phyloP scores from a whole-genome alignment of 768 basidiomycete genomes.

The Xerocomus brunneocitrinus region DNA sequence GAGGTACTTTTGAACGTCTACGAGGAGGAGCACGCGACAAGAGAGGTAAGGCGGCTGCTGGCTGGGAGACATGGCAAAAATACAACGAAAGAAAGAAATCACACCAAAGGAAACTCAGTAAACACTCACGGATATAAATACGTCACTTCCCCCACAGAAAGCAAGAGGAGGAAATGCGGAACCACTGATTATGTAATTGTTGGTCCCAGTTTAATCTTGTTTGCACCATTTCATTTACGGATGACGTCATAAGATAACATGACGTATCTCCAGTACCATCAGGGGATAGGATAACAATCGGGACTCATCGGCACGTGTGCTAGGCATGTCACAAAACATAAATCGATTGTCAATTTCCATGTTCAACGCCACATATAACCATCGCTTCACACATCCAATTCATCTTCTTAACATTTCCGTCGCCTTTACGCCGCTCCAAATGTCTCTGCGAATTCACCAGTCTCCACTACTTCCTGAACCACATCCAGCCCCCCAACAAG shows the following conservation, averaged over 20 bases:
- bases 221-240: conserved; percentile 10
- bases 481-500: conserved; percentile 95
- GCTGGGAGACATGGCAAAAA: conserved; percentile 17
- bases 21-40: conserved; percentile 50
- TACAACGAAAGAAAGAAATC: background rate
- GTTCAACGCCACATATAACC: background rate
- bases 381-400: background rate
- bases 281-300: too few relatives aligned
- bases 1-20: conserved; percentile 54
- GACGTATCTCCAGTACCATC: background rate
- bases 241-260: conserved; percentile 23
- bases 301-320: conserved; percentile 4
- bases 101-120: background rate
- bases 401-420: background rate
- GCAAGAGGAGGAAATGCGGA: background rate
- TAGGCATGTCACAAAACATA: conserved; percentile 4
- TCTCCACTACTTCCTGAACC: conserved; percentile 81
- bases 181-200: background rate
- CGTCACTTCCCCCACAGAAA: background rate
- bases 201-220: conserved; percentile 4
- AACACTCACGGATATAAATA: conserved; percentile 13
- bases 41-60: conserved; percentile 17
- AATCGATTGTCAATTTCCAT: background rate
- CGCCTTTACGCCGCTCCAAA: conserved; percentile 6
- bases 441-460: conserved; percentile 65